Percentiles rank a stretch among this genome's conserved stretches.
phyloP scores from a whole-genome alignment of 2,329 filamentous ascomycete species.

The Pezicula radicicola region DNA sequence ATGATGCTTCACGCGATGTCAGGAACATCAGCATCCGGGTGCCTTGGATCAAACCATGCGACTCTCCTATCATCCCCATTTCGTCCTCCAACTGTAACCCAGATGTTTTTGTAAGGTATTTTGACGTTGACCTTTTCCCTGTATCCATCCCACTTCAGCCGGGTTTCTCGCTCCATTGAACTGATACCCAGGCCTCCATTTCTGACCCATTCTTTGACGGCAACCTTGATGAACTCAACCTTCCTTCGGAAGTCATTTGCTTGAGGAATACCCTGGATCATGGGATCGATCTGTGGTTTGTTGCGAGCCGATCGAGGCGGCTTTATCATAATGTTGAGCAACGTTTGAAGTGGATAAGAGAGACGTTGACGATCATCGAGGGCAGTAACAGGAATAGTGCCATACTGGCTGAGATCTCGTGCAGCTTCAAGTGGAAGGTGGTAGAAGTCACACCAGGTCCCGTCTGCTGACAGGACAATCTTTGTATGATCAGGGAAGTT shows the following conservation, averaged over 20 bases:
- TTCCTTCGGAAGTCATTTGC: conserved; percentile 74
- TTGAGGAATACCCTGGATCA: conserved; percentile 61
- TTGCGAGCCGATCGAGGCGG: conserved; percentile 49
- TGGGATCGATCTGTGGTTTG: conserved; percentile 57
- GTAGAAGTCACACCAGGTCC: conserved; percentile 75
- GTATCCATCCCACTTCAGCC: conserved; percentile 56
- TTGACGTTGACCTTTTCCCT: conserved; percentile 52
- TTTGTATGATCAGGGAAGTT: conserved; percentile 90
- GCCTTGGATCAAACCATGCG: conserved; percentile 29
- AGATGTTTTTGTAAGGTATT: conserved; percentile 60
- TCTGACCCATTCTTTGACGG: conserved; percentile 68
- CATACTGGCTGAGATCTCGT: conserved; percentile 58
- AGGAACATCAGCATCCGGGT: conserved; percentile 22
- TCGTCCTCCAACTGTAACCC: conserved; percentile 65
- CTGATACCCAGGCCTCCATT: conserved; percentile 70
- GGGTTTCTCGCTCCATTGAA: conserved; percentile 47
- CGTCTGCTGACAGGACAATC: conserved; percentile 71
- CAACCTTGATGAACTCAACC: conserved; percentile 66
- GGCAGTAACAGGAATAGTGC: conserved; percentile 67
- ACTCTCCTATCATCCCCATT: conserved; percentile 48
- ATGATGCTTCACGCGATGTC: conserved; percentile 21
- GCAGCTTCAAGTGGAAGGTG: conserved; percentile 71
- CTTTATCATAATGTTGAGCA: conserved; percentile 61
- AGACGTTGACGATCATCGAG: conserved; percentile 69
- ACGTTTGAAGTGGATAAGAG: conserved; percentile 68